A percentile compares a stretch with the other conserved stretches of the same genome.
These are phyloP conservation scores for Lasiodiplodia gonubiensis DNA, from an alignment of 2,329 filamentous ascomycete species.

Conservation along the genomic window DNA sequence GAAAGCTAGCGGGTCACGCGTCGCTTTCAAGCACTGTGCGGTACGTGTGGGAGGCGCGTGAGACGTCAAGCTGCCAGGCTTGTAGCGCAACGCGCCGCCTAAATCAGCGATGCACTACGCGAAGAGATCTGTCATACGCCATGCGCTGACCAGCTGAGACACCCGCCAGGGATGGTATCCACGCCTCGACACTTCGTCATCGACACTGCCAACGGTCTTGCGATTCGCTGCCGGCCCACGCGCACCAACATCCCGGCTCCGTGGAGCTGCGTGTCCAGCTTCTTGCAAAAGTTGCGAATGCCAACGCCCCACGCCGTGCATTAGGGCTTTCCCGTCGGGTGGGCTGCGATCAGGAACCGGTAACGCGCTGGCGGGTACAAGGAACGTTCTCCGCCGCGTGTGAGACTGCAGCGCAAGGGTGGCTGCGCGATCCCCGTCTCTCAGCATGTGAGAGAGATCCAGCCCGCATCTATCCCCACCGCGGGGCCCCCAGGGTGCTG, in stretches of 20 bases:
- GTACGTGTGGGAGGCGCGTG: constrained; percentile 4
- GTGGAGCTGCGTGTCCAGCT: not conserved
- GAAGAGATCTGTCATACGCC: constrained; percentile 26
- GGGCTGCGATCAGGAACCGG: constrained; percentile 24
- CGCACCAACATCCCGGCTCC: not conserved
- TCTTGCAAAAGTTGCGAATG: not conserved
- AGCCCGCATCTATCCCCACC: constrained; percentile 15
- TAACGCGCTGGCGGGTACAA: constrained; percentile 3
- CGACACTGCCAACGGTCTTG: not conserved
- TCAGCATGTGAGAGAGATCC: constrained; percentile 21
- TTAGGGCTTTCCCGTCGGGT: constrained; percentile 3
- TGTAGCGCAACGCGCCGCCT: constrained; percentile 1
- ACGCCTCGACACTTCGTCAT: constrained; percentile 12
- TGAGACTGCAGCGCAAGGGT: constrained; percentile 1
- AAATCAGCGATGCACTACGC: constrained; percentile 25
- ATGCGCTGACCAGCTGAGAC: constrained; percentile 24
- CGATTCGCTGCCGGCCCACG: not conserved
- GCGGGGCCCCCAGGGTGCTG: not conserved
- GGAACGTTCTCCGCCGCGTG: not conserved
- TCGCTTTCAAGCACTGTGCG: not conserved
- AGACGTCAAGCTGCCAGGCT: not conserved
- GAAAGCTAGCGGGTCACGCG: constrained; percentile 19
- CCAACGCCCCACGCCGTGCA: not conserved
- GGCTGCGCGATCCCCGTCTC: constrained; percentile 2
- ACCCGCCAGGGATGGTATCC: constrained; percentile 12